Base-by-base conservation (phyloP, 495 filamentous ascomycete species). In the Elaphomyces granulatus region DNA sequence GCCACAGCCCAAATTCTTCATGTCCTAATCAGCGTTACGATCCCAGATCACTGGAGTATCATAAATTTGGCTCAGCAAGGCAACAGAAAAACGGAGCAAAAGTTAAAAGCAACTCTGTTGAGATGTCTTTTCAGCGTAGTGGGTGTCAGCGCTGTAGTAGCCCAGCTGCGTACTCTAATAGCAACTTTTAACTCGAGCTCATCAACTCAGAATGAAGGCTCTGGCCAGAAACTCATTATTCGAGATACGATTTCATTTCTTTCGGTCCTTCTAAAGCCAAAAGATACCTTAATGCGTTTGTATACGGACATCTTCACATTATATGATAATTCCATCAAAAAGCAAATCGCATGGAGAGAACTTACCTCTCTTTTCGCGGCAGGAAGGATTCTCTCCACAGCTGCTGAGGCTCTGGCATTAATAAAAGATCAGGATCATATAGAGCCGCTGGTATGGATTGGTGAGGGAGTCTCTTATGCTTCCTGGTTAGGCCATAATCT, bases 401-500 rank as follows among this genome's bases (percentile, higher is more conserved):
- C 75, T 26, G 85, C 86, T 9, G 83, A 95, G 58, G 84, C 81
- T n/a, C 68, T 78, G 17, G 66, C 72, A 33, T 49, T 78, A 33
- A 44, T 64, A 32, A 60, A 63, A 44, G 43, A 57, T 2, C 44
- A 50, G 18, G 43, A 54, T 32, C 20, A 50, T 34, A 16, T 39
- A 41, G 52, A 42, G 32, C 55, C 37, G 26, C 45, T 43, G 23
- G 62, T 45, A 1, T 95, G 87, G 88, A 48, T 85, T 18, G 71
- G 78, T 4, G 70, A 79, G 52, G 75, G 77, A 0, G 58, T 56
- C 32, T 46, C 67, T 8, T 96, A 81, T 62, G 64, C 71, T 7
- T 47, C 56, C 3, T 96, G 92, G 90, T 56, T 95, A 9, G 86
- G 80, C n/a, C 41, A 32, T n/a, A 83, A 77, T 47, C 65, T 87